Evolutionary conservation across 495 filamentous ascomycete genomes (phyloP), one percentile per base, ranked within the genome.

Genomic region (Neurospora sp.): DNA sequence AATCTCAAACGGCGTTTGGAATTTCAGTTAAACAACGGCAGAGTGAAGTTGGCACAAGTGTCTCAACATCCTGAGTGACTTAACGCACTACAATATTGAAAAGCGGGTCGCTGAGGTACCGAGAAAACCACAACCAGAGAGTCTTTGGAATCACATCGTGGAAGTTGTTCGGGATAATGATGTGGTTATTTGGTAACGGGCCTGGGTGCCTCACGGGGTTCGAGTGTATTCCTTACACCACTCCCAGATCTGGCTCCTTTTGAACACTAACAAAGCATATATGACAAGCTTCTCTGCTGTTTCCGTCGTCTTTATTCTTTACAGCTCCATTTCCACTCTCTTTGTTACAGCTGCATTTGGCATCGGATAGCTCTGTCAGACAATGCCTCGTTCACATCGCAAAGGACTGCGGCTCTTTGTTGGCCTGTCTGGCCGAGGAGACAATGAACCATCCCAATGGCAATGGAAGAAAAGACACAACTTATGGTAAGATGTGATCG

Each of bases 231-330:
- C 54, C 54, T 66, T 66, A 34, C 28, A 66, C 19, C 9, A 9
- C 28, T 66, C 54, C 34, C 54, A 19, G 54, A 43, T 43, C 70
- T 34, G 39, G 70, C 70, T 37, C 34, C 24, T 11, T 39, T 31
- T 34, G 39, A 21, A 5, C 39, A 42, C 42, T 21, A 31, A 45
- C 42, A 39, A 43, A 71, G 70, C 70, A 43, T 3, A 71, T 42
- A n/a, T 31, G 8, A 39, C 31, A 79, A 34, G 54, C 28, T 24
- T n/a, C 39, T 39, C 24, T 43, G 38, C 70, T 43, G 38, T 42
- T 43, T 71, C 70, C 70, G 70, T 86, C 76, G 84, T 87, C 75
- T 72, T 86, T 2, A 77, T 78, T 37, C 73, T 81, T 4, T 84
- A 85, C 69, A 84, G 85, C 36, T 81, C 79, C 74, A 70, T 86